phyloP scores from a whole-genome alignment of 179 eudicot genomes.

The Sideroxylon spinosum region DNA sequence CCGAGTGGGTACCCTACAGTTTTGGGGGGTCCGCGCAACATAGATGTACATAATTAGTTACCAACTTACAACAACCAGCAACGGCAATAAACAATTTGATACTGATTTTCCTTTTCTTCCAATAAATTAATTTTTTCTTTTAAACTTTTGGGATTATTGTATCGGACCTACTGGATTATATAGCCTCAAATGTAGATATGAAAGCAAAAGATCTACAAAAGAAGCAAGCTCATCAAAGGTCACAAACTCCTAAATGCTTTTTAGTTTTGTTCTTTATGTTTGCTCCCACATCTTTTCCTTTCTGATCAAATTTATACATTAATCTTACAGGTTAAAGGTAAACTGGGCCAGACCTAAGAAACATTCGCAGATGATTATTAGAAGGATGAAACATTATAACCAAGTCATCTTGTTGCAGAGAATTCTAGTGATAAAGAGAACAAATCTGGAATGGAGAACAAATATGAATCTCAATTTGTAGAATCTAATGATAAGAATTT shows the following conservation, averaged over 20 bases:
- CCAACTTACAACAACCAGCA: neutral
- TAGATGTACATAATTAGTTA: neutral
- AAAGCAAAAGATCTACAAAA: constrained; percentile 88
- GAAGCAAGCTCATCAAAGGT: constrained; percentile 94
- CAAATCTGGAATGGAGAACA: constrained; percentile 53
- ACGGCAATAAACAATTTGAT: too few relatives aligned
- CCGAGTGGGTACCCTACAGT: too few relatives aligned
- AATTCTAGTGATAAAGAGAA: too few relatives aligned
- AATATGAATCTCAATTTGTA: constrained; percentile 33
- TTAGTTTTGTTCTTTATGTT: neutral
- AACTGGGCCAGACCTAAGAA: constrained; percentile 49
- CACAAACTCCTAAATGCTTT: constrained; percentile 9
- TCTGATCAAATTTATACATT: constrained; percentile 11
- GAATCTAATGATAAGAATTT: constrained; percentile 41
- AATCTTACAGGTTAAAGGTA: constrained; percentile 58
- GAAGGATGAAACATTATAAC: constrained; percentile 46
- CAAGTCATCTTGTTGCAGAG: constrained; percentile 32
- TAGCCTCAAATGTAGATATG: constrained; percentile 75
- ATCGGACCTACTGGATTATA: constrained; percentile 86
- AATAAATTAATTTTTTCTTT: too few relatives aligned
- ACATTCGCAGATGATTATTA: constrained; percentile 36
- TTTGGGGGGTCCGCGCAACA: too few relatives aligned
- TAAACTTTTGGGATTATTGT: constrained; percentile 47
- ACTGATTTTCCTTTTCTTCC: too few relatives aligned
- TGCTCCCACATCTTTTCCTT: neutral